A percentile compares a stretch with the other conserved stretches of the same genome.
Conservation (phyloP, 2,329 filamentous ascomycete species). For the Calonectria multiphialidica region DNA sequence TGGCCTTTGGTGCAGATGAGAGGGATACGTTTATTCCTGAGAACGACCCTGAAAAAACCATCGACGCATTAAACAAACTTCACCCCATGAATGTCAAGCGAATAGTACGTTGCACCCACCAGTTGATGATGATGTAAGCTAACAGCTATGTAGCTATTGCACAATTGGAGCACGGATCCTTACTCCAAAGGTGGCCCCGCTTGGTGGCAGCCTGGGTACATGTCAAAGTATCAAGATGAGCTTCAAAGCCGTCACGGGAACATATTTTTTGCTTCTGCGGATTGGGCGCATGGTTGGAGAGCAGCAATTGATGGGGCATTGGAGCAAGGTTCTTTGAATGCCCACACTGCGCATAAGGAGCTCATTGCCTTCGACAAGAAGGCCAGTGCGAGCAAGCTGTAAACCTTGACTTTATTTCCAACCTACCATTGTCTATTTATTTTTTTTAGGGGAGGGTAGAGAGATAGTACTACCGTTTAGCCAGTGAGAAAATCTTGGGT, state of each 20-base stretch:
- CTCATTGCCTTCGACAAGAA: neutral
- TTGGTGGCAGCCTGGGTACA: slow-evolving; percentile 36
- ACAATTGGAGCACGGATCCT: slow-evolving; percentile 44
- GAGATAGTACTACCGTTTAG: too few relatives aligned
- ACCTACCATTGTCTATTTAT: too few relatives aligned
- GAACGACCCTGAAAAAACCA: slow-evolving; percentile 21
- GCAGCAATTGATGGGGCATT: slow-evolving; percentile 45
- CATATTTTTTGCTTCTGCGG: slow-evolving; percentile 40
- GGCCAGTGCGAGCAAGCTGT: slow-evolving; percentile 10
- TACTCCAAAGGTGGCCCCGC: slow-evolving; percentile 35
- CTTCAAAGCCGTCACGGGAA: slow-evolving; percentile 43
- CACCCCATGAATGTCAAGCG: slow-evolving; percentile 31
- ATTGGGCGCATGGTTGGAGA: slow-evolving; percentile 45
- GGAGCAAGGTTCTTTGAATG: slow-evolving; percentile 32
- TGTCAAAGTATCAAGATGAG: slow-evolving; percentile 42
- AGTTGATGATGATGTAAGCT: neutral
- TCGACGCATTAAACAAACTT: slow-evolving; percentile 22
- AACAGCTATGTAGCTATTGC: slow-evolving; percentile 13
- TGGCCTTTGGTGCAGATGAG: slow-evolving; percentile 28
- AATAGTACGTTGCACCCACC: neutral
- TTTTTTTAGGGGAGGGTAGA: too few relatives aligned
- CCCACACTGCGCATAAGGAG: slow-evolving; percentile 12
- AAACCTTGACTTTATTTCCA: too few relatives aligned
- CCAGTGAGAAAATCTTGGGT: too few relatives aligned
- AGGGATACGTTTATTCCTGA: slow-evolving; percentile 18